Evolutionary conservation across 192 early-diverging fungal genomes (phyloP), one percentile per base, ranked within the genome.

Genomic region (Helicostylum pulchrum): DNA sequence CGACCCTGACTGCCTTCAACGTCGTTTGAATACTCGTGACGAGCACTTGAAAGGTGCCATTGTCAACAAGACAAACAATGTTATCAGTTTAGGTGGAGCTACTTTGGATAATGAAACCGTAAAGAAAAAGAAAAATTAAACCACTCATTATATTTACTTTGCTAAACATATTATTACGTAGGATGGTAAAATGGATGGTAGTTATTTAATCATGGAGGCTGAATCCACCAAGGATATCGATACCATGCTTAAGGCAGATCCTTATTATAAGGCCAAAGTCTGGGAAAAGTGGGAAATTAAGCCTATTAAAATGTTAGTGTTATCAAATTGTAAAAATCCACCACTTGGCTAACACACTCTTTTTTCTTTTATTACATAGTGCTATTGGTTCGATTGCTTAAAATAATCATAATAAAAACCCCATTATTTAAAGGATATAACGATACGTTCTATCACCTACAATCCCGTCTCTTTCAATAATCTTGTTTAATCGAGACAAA

Each of bases 221-320:
- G 42, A 64, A 15, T 53, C 36, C 9, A 23, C 3, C 15, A 51
- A 53, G 53, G 36, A 52, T 8, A 8, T 64, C 7, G 39, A 64
- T 20, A 7, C 31, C 7, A 23, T 0, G 1, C 1, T 64, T 3
- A 42, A 45, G n/a, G 20, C 14, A 1, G 62, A 64, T 64, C 62
- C 52, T 30, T 64, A 64, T 14, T 44, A 15, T 14, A 53, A 53
- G 15, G 51, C 20, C 19, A 53, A 53, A n/a, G 62, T 64, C 4
- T 64, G 62, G 62, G 62, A 64, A 44, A 64, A 64, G 36, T 64
- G 50, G 49, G 26, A 36, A 19, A 53, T 53, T 23, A 53, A 64
- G 3, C 52, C 62, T 30, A 17, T 49, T 7, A 31, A 36, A 12
- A 12, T 30, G 60, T n/a, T n/a, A n/a, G n/a, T n/a, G n/a, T n/a